These are phyloP conservation scores for Ramaria sp. DNA, from an alignment of 768 basidiomycete genomes.

Conservation along the genomic window DNA sequence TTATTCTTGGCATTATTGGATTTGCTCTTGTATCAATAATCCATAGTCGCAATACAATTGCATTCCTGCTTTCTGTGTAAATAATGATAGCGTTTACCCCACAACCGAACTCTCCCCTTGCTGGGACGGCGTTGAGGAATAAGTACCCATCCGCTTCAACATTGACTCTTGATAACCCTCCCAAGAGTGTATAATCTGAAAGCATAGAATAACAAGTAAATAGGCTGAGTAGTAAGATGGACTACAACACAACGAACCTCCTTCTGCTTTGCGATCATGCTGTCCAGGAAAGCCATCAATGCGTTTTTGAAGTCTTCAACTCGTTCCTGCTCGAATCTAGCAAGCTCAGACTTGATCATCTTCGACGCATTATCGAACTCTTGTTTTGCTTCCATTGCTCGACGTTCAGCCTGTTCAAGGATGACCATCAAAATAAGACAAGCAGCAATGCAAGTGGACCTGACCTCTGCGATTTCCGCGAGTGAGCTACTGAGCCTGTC, in stretches of 20 bases:
- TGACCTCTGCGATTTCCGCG: constrained; percentile 70
- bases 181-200: constrained; percentile 66
- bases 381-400: constrained; percentile 68
- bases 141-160: constrained; percentile 35
- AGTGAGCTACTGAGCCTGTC: constrained; percentile 69
- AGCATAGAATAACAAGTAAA: background rate
- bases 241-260: constrained; percentile 28
- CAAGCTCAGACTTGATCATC: constrained; percentile 81
- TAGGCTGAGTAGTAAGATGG: background rate
- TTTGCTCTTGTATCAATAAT: constrained; percentile 3
- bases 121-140: background rate
- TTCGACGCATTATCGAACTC: constrained; percentile 88
- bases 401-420: constrained; percentile 64
- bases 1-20: constrained; percentile 5
- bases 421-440: background rate
- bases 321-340: constrained; percentile 86
- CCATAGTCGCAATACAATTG: constrained; percentile 2
- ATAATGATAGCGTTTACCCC: background rate
- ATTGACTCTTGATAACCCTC: constrained; percentile 72
- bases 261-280: constrained; percentile 79
- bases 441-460: constrained; percentile 11
- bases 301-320: constrained; percentile 87
- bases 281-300: constrained; percentile 75
- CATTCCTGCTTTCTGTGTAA: constrained; percentile 3
- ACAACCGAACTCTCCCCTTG: no score